Base-by-base conservation (phyloP, 2,329 filamentous ascomycete species). In the Xylaria digitata region DNA sequence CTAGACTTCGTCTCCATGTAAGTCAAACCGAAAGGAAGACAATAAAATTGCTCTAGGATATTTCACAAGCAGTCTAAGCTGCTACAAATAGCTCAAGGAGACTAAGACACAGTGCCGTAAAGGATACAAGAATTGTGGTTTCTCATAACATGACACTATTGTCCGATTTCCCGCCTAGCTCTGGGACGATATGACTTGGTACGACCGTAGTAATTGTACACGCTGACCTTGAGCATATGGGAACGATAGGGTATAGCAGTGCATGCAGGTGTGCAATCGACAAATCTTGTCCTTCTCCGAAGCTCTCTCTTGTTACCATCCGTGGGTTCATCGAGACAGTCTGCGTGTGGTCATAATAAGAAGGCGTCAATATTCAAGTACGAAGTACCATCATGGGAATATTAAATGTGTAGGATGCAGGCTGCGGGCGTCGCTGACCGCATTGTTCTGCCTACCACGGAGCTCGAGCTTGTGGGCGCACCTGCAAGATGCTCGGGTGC, bases 401-500 rank as follows among this genome's bases (percentile, higher is more conserved):
- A n/a, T 43, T 55, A 42, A 15, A 17, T 48, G 58, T 42, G 45
- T 32, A 54, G 21, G n/a, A 49, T 63, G 52, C 26, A 57, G 63
- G 65, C 54, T 52, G 48, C 59, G 40, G 63, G 56, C 57, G 68
- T 68, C 61, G 65, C 65, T 72, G 70, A 71, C 72, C 70, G 65
- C 71, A 67, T 71, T 61, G 68, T 74, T 67, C 69, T 26, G 26
- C 26, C 26, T 70, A 72, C 69, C 65, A 56, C 40, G 57, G 34
- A 63, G 65, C 65, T 64, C 64, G 54, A 64, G 48, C 43, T 65
- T 65, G 54, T 59, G 68, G 67, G 66, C 64, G 67, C 66, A 66
- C 56, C 68, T 70, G 63, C 68, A 67, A 71, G 64, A 70, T 71
- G 66, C 30, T 60, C 72, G 72, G 72, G 43, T 67, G 66, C 66